These are phyloP conservation scores for Larix kaempferi DNA, from an alignment of 75 land plant genomes.

Conservation along the genomic window DNA sequence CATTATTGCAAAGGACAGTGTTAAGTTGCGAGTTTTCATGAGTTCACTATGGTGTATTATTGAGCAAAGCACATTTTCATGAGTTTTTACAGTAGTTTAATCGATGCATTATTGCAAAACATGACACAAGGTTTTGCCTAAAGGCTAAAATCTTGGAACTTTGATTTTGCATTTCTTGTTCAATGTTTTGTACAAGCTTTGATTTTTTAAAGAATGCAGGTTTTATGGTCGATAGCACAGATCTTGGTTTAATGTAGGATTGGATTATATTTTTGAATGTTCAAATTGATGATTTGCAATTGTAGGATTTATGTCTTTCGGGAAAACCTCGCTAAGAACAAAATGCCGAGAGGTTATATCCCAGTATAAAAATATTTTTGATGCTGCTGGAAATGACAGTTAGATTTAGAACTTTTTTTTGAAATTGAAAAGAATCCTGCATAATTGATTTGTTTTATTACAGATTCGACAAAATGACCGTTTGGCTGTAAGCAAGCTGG, in stretches of 20 bases:
- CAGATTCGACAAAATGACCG: constrained; percentile 98
- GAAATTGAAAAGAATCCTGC: neutral
- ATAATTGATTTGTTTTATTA: constrained; percentile 1
- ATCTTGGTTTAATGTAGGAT: neutral
- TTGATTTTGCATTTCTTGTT: neutral
- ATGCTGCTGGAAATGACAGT: neutral
- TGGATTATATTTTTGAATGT: neutral
- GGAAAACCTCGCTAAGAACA: neutral
- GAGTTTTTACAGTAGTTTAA: neutral
- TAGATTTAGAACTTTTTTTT: neutral
- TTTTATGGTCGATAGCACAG: too few species aligned
- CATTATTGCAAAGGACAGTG: neutral
- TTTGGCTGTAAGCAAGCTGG: constrained; percentile 89
- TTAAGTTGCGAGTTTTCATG: too few species aligned
- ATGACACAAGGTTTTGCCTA: neutral
- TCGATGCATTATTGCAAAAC: neutral
- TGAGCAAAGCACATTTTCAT: neutral
- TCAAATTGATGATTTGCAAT: neutral
- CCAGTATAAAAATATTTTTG: neutral
- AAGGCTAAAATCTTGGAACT: neutral
- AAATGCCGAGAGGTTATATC: neutral
- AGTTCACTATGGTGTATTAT: too few species aligned
- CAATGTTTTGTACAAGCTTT: neutral
- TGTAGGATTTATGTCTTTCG: neutral
- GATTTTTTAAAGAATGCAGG: neutral